Evolutionary conservation across 192 early-diverging fungal species (phyloP), one percentile per base, ranked within the genome.

Genomic region (Rhizophagus prolifer): DNA sequence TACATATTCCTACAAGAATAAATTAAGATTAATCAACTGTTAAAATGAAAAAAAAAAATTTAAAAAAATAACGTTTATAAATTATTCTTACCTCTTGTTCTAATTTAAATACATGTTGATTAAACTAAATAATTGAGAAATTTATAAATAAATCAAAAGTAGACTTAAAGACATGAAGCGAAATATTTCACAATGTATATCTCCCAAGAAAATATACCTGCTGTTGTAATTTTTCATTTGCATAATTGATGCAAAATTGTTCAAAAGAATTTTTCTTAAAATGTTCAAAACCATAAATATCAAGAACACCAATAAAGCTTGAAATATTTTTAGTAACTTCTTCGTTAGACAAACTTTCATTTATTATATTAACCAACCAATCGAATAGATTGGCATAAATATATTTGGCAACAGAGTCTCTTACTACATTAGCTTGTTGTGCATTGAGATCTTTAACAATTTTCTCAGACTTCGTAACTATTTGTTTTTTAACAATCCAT

Each of bases 211-310:
- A 4, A 75, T 8, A 78, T 77, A 84, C 83, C 75, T 84, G 93
- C 85, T 98, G 96, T 84, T 99, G 98, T 71, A 99, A 86, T 84
- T 99, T 99, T 83, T 99, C 98, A 84, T 97, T 97, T 77, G 96
- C 92, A 79, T 94, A 95, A 80, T 95, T 94, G 78, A 99, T 97
- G 88, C 97, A 99, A 83, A 98, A 98, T 88, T 99, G 97, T 86
- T 99, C 97, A 77, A 99, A 99, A 26, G 96, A 98, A 87, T 99
- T 99, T 86, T 96, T 97, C 85, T 95, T 93, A 83, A 99, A 99
- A 80, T 98, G 96, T 83, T 99, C 97, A 82, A 99, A 99, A 60
- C 95, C 97, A 80, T 98, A 99, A 78, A 99, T 99, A 90, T 99
- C 97, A 71, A 99, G 86, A 2, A 99, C 97, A 86, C 97, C 97